Base-by-base conservation (phyloP, 140 eudicot species). In the Flaveria floridana region DNA sequence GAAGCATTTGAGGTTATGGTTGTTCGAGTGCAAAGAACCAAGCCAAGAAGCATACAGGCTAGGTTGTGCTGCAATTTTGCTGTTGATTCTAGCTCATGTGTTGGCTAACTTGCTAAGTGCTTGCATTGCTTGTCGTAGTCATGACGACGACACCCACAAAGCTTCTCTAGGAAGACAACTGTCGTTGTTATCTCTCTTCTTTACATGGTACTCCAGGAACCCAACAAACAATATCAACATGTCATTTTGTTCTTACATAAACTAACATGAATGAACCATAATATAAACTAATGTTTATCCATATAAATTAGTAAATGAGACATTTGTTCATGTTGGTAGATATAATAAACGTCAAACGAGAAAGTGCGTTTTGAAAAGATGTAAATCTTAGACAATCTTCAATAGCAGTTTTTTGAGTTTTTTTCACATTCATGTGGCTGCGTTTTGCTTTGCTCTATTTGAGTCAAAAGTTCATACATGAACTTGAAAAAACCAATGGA, bases 21-120 rank as follows among this genome's bases (percentile, higher is more conserved):
- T 92, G 76, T 89, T 92, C 78, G 98, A 92, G 81, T 92, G 96
- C 71, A 92, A 87, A 75, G 83, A 87, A 79, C 98, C 93, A 79
- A 92, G 96, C 81, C 91, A 83, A 51, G 85, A 84, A 30, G 98
- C 98, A 4, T 92, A 62, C 69, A 80, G 69, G 20, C 81, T 89
- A 0, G 96, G 98, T 9, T 71, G 83, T 52, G 92, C 85, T 44
- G 97, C 97, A 25, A 85, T 86, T 15, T 75, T 68, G n/a, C 83
- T 92, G 53, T 77, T 89, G 61, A 70, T 78, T 3, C 9, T 84
- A n/a, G 95, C 96, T 57, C 97, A 92, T 82, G 85, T 84, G 76
- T 65, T 92, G 59, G 89, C 95, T 23, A 89, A 87, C 72, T 82
- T 92, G 83, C 77, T 89, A 59, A 90, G 95, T 44, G 95, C 92